A percentile compares a stretch with the other conserved stretches of the same genome.
These are phyloP conservation scores for Sanghuangporus sanghuang DNA, from an alignment of 1,284 basidiomycete species.

Conservation along the genomic window DNA sequence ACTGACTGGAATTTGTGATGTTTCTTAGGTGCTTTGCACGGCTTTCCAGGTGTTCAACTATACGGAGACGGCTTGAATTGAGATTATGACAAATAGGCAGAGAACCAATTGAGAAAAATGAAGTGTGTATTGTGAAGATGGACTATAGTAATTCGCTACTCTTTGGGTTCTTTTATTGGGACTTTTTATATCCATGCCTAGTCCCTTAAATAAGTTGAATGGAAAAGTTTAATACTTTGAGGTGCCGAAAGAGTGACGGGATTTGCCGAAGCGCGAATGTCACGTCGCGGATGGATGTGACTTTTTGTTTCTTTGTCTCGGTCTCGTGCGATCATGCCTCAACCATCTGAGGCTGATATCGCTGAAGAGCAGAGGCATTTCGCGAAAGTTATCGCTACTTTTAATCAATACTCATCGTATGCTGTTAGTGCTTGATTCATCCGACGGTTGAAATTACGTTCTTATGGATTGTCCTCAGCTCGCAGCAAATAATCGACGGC, in stretches of 20 bases:
- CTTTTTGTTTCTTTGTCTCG: background rate
- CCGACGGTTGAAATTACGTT: background rate
- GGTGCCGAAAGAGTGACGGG: background rate
- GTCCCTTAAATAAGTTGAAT: too few species aligned
- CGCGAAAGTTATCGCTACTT: conserved; percentile 60
- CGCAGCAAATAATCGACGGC: conserved; percentile 67
- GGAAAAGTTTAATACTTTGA: background rate
- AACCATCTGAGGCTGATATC: conserved; percentile 23
- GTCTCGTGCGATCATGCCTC: conserved; percentile 3
- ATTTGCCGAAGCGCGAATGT: background rate
- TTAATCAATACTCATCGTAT: conserved; percentile 59
- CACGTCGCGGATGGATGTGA: background rate
- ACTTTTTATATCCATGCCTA: too few species aligned
- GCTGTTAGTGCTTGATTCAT: conserved; percentile 42
- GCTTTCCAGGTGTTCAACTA: conserved; percentile 9
- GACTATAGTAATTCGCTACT: background rate
- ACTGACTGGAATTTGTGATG: background rate
- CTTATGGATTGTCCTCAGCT: conserved; percentile 37
- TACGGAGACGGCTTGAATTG: background rate
- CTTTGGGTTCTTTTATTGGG: too few species aligned
- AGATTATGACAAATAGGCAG: background rate
- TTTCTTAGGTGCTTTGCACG: conserved; percentile 11
- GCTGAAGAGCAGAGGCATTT: conserved; percentile 58
- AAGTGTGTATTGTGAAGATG: background rate
- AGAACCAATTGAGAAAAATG: background rate